Evolutionary conservation across 73 alveolate species (phyloP), one percentile per base, ranked within the genome.

Genomic region (Paramecium bursaria): DNA sequence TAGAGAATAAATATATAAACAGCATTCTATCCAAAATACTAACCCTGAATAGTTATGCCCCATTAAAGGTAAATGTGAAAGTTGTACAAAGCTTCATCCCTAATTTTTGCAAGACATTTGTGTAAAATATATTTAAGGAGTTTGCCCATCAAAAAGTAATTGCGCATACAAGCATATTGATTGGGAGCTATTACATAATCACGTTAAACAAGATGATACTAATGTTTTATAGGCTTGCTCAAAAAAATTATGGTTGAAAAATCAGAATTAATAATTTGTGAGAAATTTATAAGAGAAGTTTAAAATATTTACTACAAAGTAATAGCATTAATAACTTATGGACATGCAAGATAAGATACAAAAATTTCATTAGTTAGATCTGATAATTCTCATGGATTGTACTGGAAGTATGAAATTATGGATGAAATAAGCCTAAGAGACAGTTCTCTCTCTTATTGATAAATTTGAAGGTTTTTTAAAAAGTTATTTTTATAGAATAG

Each of bases 401-500:
- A 57, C 76, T 30, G 9, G 0, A 10, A 30, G 51, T 2, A 57
- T 57, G 76, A 57, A 57, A 29, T 29, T 15, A 10, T 57, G 76
- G 76, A 23, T 27, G 29, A 15, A 57, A 4, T 13, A 30, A 10
- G 33, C 33, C 0, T 7, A 57, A 57, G 14, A 0, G 3, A 7
- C 26, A 57, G 33, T 57, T 9, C 31, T 50, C 0, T n/a, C 27
- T 13, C 1, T 57, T 30, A 57, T 27, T 7, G 6, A 29, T 27
- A 7, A 57, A 57, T 57, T 57, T 26, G 33, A 57, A 57, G 76
- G 33, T 10, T 7, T 5, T 14, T 7, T 57, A 15, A 57, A 57
- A 23, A 50, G 76, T n/a, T 57, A 27, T 57, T 48, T 48, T 17
- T 25, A 30, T 14, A 57, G 76, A 25, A 27, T 75, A 9, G 87